Percentiles rank a stretch among this genome's conserved stretches.
phyloP scores from a whole-genome alignment of 495 filamentous ascomycete genomes.

The Xylaria bambusicola region DNA sequence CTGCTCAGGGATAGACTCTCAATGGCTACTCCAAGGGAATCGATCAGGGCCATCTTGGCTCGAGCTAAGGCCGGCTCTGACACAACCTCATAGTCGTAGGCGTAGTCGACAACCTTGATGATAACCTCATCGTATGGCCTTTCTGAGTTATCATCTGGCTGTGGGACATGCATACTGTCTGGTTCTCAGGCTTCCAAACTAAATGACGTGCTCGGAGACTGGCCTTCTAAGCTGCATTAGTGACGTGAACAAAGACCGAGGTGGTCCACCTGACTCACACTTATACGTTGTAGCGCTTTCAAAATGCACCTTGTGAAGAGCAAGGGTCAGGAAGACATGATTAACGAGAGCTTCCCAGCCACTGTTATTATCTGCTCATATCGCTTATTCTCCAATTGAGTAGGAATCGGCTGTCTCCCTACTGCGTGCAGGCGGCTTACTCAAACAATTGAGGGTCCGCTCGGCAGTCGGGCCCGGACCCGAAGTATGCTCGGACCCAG shows the following conservation, averaged over 20 bases:
- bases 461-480: conserved; percentile 14
- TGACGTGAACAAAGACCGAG: no score
- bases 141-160: conserved; percentile 14
- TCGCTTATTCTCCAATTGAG: not conserved
- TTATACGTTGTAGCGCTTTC: no score
- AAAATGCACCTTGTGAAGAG: not conserved
- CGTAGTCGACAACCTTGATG: conserved; percentile 4
- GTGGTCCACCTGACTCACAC: no score
- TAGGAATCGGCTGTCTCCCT: not conserved
- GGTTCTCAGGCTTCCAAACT: not conserved
- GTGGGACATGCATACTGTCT: conserved; percentile 5
- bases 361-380: conserved; percentile 10
- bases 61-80: conserved; percentile 8
- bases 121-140: conserved; percentile 14
- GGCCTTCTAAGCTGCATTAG: no score
- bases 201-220: no score
- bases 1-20: conserved; percentile 34
- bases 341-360: conserved; percentile 6
- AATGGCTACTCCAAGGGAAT: conserved; percentile 45
- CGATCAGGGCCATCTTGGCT: conserved; percentile 40
- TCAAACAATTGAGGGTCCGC: not conserved
- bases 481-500: conserved; percentile 3
- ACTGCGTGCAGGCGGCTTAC: not conserved
- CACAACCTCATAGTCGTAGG: conserved; percentile 12
- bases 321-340: not conserved